Evolutionary conservation across 441 rosid genomes (phyloP).

Genomic region (Brassica balearica): DNA sequence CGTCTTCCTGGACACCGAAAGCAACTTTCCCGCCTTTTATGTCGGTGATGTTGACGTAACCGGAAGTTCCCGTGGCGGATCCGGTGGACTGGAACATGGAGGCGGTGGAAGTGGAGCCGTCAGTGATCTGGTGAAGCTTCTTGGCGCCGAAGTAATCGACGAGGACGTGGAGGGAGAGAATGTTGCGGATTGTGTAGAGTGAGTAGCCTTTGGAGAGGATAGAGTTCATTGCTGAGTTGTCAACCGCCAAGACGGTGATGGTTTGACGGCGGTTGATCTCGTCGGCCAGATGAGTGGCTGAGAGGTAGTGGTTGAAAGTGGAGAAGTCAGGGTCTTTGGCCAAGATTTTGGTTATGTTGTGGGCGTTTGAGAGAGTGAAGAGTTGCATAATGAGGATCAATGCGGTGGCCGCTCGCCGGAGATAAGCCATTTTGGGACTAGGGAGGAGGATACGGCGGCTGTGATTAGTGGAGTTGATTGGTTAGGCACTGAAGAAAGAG

Average conservation of each 20-base stretch:
- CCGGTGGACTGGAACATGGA: constrained; percentile 95
- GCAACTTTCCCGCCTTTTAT: constrained; percentile 89
- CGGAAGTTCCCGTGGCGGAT: constrained; percentile 79
- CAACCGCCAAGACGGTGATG: constrained; percentile 84
- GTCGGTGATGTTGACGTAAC: constrained; percentile 88
- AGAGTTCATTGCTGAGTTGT: constrained; percentile 75
- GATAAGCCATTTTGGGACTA: constrained; percentile 22
- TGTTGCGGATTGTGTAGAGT: constrained; percentile 75
- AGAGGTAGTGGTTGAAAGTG: constrained; percentile 92
- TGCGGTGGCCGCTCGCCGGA: constrained; percentile 26
- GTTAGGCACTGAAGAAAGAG: neutral
- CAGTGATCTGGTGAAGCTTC: constrained; percentile 88
- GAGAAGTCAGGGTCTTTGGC: constrained; percentile 78
- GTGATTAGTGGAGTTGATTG: constrained; percentile 6
- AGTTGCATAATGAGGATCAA: constrained; percentile 31
- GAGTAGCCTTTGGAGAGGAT: constrained; percentile 72
- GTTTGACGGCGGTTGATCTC: constrained; percentile 91
- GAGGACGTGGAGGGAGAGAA: constrained; percentile 84
- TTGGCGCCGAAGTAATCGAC: constrained; percentile 89
- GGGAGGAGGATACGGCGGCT: neutral
- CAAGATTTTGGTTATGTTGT: constrained; percentile 77
- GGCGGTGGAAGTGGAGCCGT: constrained; percentile 81
- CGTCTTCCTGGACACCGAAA: constrained; percentile 72
- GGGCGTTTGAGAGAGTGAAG: constrained; percentile 52
- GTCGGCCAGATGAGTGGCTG: constrained; percentile 77